Evolutionary conservation across 2,329 filamentous ascomycete genomes (phyloP), one percentile per base, ranked within the genome.

Genomic region (Paradendryphiella salina): DNA sequence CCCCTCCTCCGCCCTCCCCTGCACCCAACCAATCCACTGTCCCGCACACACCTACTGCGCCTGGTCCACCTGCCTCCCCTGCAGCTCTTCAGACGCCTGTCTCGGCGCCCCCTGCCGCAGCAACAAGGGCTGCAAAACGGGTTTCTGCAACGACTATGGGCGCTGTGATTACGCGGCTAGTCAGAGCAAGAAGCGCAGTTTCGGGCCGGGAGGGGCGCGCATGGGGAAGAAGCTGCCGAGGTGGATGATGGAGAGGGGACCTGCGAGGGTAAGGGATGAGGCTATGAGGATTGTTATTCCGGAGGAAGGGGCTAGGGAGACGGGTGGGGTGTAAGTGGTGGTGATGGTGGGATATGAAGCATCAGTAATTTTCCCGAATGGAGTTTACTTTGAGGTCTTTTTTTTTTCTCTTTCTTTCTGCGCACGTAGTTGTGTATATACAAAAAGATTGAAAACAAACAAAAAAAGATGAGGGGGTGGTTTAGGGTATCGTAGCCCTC

Each of bases 111-210:
- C 39, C 0, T 73, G 70, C 51, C 60, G 52, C 26, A 63, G 52
- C 21, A 65, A 61, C 31, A 63, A 65, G 26, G 59, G 52, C n/a
- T 72, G 70, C 31, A 70, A 67, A 43, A 71, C 68, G 0, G 69
- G 69, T 0, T 67, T 60, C 38, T 73, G 70, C 29, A 73, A 72
- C 15, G 38, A 40, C 1, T 45, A 65, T 28, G 68, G 64, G 0
- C 52, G 60, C 0, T 73, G 70, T 29, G 69, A 72, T 51, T 70
- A 70, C 18, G 42, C 61, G 0, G 57, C n/a, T 1, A 15, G 15
- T 5, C 10, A 57, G 0, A 48, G 61, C 42, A 51, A 47, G 46
- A 63, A 70, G 53, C 46, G 58, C 9, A 11, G 51, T 5, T 44
- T 44, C n/a, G 67, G 68, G 0, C 65, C 64, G 0, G 66, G 67